Percentiles rank a stretch among this genome's conserved stretches.
These are phyloP conservation scores for Phytophthora vignae DNA, from an alignment of 352 stramenopile genomes.

Conservation along the genomic window DNA sequence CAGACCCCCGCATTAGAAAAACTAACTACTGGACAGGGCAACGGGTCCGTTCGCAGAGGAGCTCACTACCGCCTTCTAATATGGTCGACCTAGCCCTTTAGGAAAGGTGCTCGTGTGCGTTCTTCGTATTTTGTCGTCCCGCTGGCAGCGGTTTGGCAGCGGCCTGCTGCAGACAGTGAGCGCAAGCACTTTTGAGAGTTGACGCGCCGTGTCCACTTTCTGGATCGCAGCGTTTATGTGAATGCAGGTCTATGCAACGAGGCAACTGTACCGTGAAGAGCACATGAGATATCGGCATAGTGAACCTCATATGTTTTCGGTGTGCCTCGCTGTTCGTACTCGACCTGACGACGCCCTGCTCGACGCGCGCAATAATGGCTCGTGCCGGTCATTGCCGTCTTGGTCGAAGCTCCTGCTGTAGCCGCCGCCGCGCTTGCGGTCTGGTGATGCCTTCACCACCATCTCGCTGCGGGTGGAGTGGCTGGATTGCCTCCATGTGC, in stretches of 20 bases:
- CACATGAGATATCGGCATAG: constrained; percentile 39
- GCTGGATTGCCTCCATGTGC: background rate
- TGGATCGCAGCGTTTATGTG: background rate
- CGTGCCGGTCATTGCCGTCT: background rate
- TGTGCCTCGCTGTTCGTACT: constrained; percentile 16
- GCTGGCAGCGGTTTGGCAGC: too few species aligned
- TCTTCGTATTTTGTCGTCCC: too few species aligned
- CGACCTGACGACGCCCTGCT: too few species aligned
- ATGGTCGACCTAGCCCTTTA: too few species aligned
- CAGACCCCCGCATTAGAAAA: too few species aligned
- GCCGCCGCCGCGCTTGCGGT: background rate
- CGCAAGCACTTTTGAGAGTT: too few species aligned
- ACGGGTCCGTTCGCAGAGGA: too few species aligned
- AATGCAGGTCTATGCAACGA: background rate
- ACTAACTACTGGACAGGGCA: too few species aligned
- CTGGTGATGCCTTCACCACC: background rate
- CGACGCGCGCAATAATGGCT: too few species aligned
- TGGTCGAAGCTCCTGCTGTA: background rate
- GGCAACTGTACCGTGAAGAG: constrained; percentile 28
- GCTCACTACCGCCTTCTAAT: too few species aligned
- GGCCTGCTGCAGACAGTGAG: too few species aligned
- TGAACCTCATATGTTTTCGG: constrained; percentile 23
- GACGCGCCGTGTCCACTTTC: constrained; percentile 3
- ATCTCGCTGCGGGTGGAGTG: background rate
- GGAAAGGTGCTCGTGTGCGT: too few species aligned